phyloP scores from a whole-genome alignment of 108 stramenopile genomes.

The Cyclotella choctawhatcheeana region DNA sequence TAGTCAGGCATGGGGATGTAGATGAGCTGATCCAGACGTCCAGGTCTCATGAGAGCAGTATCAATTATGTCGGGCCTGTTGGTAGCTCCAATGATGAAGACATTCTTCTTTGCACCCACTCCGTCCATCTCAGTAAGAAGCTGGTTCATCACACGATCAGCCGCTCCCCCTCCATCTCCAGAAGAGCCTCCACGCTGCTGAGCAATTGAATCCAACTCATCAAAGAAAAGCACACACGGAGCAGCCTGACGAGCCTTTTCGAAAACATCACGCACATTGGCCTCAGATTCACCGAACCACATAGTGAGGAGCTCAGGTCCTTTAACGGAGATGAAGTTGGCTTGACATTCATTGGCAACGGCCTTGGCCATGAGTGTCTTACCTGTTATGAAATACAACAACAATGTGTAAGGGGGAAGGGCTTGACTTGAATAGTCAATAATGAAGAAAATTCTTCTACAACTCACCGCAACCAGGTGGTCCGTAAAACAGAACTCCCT shows the following conservation, averaged over 20 bases:
- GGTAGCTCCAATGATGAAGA: slow-evolving; percentile 99
- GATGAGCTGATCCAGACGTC: slow-evolving; percentile 99
- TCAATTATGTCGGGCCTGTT: slow-evolving; percentile 99
- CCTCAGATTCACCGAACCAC: slow-evolving; percentile 99
- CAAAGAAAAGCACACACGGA: slow-evolving; percentile 99
- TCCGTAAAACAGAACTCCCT: slow-evolving; percentile 99
- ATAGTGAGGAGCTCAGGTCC: slow-evolving; percentile 99
- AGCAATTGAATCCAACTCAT: slow-evolving; percentile 99
- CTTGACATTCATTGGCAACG: slow-evolving; percentile 99
- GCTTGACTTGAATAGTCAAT: too few relatives aligned
- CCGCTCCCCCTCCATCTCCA: slow-evolving; percentile 99
- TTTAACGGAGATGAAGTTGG: slow-evolving; percentile 98
- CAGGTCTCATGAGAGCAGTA: slow-evolving; percentile 99
- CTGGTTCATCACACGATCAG: slow-evolving; percentile 99
- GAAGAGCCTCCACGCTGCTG: slow-evolving; percentile 93
- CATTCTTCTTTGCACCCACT: slow-evolving; percentile 99
- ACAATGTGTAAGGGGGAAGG: too few relatives aligned
- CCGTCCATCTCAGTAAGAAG: slow-evolving; percentile 99
- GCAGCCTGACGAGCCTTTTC: slow-evolving; percentile 99
- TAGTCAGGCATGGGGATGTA: slow-evolving; percentile 99
- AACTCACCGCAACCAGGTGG: slow-evolving; percentile 99
- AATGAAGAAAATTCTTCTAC: too few relatives aligned
- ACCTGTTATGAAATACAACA: too few relatives aligned
- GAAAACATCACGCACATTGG: slow-evolving; percentile 99
- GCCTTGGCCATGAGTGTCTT: slow-evolving; percentile 99